Base-by-base conservation (phyloP, 2,329 filamentous ascomycete species). In the Ilyonectria sp. region DNA sequence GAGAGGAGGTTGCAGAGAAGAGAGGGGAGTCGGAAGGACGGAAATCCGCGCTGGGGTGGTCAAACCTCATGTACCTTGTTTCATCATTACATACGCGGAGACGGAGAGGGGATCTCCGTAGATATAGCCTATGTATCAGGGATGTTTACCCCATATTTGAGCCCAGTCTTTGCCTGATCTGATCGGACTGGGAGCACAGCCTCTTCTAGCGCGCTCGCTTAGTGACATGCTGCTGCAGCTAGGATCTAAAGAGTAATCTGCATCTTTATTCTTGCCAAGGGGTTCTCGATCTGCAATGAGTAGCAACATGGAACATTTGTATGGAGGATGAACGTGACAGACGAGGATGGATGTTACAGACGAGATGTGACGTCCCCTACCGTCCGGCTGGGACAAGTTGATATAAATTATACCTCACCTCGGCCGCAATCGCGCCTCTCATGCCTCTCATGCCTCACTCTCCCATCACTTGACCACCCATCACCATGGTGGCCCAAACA, bases 1-100 rank as follows among this genome's bases (percentile, higher is more conserved):
- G 44, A 71, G 54, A 69, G 29, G 26, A 5, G 44, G 29, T 31
- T 15, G 11, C 43, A 19, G 40, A 63, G 17, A 46, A 43, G 15
- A 43, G 15, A 49, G 50, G 35, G 43, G 43, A 13, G 21, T 47
- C 44, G 44, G 44, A 47, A 8, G n/a, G 44, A 47, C 44, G 44
- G 44, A 47, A 21, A 47, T 47, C 44, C 44, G 44, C 8, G 44
- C 44, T 21, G 21, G 44, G 44, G 44, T 56, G n/a, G 44, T 23
- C 43, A 46, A 40, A 40, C 43, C 49, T 31, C 15, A 55, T 56
- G 13, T 23, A 63, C 21, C 13, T 44, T 15, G 50, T 63, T 26
- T 43, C 19, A 43, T 46, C 17, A 58, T 63, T 47, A 47, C 21
- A 47, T 47, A 47, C 23, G 44, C 44, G 44, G 44, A 47, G 19